Conservation (phyloP, 495 filamentous ascomycete genomes). For the Penicillium arizonense region DNA sequence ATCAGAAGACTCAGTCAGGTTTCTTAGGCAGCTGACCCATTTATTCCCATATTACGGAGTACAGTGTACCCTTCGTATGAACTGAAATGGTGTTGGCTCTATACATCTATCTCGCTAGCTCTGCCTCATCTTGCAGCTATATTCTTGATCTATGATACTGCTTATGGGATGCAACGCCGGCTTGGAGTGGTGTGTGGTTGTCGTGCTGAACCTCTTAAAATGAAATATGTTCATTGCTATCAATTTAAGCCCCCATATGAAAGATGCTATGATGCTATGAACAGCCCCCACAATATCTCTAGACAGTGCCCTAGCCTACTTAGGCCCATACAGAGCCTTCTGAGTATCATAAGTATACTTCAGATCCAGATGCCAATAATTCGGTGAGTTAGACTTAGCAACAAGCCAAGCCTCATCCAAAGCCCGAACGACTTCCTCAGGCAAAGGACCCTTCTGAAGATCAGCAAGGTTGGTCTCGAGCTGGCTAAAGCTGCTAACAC, state of each 20-base stretch:
- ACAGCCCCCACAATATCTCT: not conserved
- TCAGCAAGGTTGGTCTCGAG: constrained; percentile 72
- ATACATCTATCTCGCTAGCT: too few relatives aligned
- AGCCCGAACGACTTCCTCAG: constrained; percentile 75
- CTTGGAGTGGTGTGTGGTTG: too few relatives aligned
- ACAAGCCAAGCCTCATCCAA: constrained; percentile 73
- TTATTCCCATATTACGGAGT: too few relatives aligned
- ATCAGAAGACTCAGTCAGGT: not conserved
- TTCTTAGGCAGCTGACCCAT: not conserved
- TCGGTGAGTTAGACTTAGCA: constrained; percentile 61
- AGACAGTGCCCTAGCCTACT: not conserved
- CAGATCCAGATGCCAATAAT: constrained; percentile 77
- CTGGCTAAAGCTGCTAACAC: constrained; percentile 72
- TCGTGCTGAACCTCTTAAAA: too few relatives aligned
- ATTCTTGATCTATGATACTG: too few relatives aligned
- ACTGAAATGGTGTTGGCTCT: too few relatives aligned
- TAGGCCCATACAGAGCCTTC: constrained; percentile 59
- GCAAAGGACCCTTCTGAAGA: constrained; percentile 84
- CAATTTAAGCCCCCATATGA: not conserved
- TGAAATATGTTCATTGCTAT: not conserved
- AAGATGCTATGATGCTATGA: not conserved
- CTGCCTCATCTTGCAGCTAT: too few relatives aligned
- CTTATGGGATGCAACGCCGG: too few relatives aligned
- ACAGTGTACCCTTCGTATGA: too few relatives aligned
- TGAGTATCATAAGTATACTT: constrained; percentile 74